Evolutionary conservation across 1,139 yeast species (phyloP).

Genomic region (Saccharomyces hybrid): DNA sequence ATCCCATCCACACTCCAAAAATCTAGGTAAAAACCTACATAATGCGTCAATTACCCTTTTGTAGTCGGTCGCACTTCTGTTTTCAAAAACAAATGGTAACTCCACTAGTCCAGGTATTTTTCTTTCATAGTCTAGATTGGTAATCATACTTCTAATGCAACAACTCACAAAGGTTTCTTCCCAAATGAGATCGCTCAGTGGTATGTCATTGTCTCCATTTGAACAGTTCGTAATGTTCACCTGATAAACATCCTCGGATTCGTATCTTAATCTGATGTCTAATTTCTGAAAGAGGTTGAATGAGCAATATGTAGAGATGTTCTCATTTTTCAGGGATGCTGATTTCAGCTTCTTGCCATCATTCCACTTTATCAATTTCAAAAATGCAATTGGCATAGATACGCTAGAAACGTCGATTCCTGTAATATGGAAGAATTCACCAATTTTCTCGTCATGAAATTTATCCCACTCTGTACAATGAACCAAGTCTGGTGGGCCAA

Average conservation of each 20-base stretch:
- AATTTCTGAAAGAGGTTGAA: constrained; percentile 57
- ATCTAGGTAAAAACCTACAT: constrained; percentile 56
- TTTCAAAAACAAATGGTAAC: constrained; percentile 34
- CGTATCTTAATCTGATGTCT: constrained; percentile 63
- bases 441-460: constrained; percentile 33
- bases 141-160: constrained; percentile 61
- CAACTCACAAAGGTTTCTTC: constrained; percentile 70
- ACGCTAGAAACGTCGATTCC: constrained; percentile 55
- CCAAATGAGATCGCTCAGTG: constrained; percentile 47
- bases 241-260: constrained; percentile 43
- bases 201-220: constrained; percentile 6
- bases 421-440: constrained; percentile 39
- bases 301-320: constrained; percentile 52
- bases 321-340: constrained; percentile 6
- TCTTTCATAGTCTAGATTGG: constrained; percentile 57
- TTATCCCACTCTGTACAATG: constrained; percentile 46
- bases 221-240: constrained; percentile 32
- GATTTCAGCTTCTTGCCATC: constrained; percentile 15
- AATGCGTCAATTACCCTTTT: constrained; percentile 51
- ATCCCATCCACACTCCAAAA: constrained; percentile 55
- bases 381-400: constrained; percentile 57
- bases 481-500: constrained; percentile 89
- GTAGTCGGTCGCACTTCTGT: constrained; percentile 35
- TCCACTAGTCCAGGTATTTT: constrained; percentile 47
- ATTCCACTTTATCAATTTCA: constrained; percentile 53